phyloP scores from a whole-genome alignment of 345 rosid species.

The Excoecaria agallocha region DNA sequence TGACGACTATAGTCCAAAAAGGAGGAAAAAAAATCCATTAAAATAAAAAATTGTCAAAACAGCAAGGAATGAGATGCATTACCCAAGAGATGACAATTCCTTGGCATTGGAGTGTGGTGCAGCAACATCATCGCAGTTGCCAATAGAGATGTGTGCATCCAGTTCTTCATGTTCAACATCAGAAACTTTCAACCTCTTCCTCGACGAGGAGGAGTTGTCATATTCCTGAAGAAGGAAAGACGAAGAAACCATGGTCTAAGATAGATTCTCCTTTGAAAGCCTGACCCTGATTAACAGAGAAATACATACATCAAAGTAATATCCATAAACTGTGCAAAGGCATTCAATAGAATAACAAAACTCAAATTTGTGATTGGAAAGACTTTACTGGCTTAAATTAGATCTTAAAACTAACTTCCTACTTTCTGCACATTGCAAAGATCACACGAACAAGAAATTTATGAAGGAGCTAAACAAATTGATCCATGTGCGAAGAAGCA shows the following conservation, averaged over 20 bases:
- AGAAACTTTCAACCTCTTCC: conserved; percentile 44
- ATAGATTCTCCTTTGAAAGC: conserved; percentile 2
- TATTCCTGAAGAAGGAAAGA: conserved; percentile 18
- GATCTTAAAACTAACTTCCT: neutral
- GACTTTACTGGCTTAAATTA: neutral
- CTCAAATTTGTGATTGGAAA: neutral
- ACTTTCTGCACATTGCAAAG: neutral
- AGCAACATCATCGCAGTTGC: conserved; percentile 27
- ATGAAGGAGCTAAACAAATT: neutral
- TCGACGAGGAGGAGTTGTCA: conserved; percentile 13
- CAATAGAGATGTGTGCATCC: conserved; percentile 28
- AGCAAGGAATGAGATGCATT: neutral
- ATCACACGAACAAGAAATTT: neutral
- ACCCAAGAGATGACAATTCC: conserved; percentile 41
- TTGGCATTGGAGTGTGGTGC: conserved; percentile 27
- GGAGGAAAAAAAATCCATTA: no score
- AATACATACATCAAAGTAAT: neutral
- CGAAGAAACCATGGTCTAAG: conserved; percentile 56
- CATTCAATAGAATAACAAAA: neutral
- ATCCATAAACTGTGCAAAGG: neutral
- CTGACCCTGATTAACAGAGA: conserved; percentile 1
- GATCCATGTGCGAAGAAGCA: neutral
- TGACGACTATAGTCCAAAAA: neutral
- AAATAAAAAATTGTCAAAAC: neutral
- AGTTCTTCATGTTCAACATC: conserved; percentile 20